Percentiles rank a stretch among this genome's conserved stretches.
phyloP scores from a whole-genome alignment of 176 grass and related monocot species.

The Avena eriantha region DNA sequence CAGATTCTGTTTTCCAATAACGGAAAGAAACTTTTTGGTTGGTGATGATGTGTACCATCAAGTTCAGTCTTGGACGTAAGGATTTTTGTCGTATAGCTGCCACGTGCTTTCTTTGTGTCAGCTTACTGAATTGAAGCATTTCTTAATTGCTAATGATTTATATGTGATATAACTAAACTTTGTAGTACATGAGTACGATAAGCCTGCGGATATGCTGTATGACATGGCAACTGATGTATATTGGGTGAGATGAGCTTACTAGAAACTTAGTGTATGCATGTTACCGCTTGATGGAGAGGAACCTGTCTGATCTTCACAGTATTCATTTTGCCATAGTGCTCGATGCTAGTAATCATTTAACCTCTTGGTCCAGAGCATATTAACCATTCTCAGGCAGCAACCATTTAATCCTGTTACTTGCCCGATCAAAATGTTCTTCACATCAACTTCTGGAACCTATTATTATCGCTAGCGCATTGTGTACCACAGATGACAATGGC shows the following conservation, averaged over 20 bases:
- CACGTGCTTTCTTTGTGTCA: background rate
- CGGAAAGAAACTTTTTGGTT: background rate
- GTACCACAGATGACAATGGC: background rate
- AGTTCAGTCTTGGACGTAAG: background rate
- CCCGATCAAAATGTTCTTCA: background rate
- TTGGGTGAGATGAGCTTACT: background rate
- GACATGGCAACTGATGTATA: background rate
- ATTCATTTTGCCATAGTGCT: background rate
- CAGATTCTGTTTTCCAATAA: background rate
- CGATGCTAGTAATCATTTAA: background rate
- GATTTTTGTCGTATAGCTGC: background rate
- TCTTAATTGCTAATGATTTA: background rate
- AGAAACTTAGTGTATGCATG: conserved; percentile 1
- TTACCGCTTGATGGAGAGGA: background rate
- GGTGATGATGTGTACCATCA: background rate
- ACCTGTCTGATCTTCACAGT: background rate
- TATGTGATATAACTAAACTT: background rate
- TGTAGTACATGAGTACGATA: background rate
- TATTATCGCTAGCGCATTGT: background rate
- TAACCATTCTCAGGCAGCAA: background rate
- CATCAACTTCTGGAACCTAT: background rate
- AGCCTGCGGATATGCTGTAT: background rate
- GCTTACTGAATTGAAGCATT: background rate
- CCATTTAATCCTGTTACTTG: background rate
- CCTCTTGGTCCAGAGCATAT: background rate